phyloP scores from a whole-genome alignment of 371 early-diverging fungal species.

The Sporodiniella umbellata region DNA sequence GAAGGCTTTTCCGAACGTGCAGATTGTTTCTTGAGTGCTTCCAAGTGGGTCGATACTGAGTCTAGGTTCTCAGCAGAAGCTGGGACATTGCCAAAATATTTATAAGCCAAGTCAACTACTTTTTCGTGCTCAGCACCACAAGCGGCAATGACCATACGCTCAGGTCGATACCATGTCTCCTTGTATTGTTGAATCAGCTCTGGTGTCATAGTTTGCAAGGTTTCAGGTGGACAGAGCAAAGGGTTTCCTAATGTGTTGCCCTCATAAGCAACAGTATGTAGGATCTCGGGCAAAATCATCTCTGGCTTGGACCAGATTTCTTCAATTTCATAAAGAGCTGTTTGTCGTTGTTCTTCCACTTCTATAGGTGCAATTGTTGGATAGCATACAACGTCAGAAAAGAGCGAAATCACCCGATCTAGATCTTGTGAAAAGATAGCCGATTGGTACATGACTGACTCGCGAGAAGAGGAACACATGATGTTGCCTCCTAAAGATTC shows the following conservation, averaged over 20 bases:
- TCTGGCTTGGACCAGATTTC: constrained; percentile 86
- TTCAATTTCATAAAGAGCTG: constrained; percentile 82
- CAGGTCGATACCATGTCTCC: constrained; percentile 81
- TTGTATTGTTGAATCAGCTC: constrained; percentile 68
- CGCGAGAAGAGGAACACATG: constrained; percentile 87
- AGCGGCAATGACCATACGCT: constrained; percentile 88
- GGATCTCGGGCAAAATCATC: constrained; percentile 79
- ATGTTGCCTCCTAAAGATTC: constrained; percentile 90
- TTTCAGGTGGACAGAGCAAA: constrained; percentile 69
- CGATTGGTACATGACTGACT: constrained; percentile 92
- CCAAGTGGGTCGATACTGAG: constrained; percentile 33
- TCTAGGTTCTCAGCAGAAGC: constrained; percentile 26
- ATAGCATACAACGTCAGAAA: constrained; percentile 77
- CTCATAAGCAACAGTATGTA: constrained; percentile 84
- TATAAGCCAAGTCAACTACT: constrained; percentile 68
- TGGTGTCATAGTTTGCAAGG: constrained; percentile 64
- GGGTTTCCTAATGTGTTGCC: constrained; percentile 85
- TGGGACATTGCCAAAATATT: constrained; percentile 65
- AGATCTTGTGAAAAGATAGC: constrained; percentile 87
- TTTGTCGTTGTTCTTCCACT: constrained; percentile 76
- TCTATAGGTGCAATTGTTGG: constrained; percentile 74
- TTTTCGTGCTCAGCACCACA: constrained; percentile 85
- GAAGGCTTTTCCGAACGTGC: constrained; percentile 5
- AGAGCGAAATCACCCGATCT: constrained; percentile 63
- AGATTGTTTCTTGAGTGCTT: constrained; percentile 29